Percentiles rank a stretch among this genome's conserved stretches.
phyloP scores from a whole-genome alignment of 257 asterid species.

The Nicotiana sylvestris region DNA sequence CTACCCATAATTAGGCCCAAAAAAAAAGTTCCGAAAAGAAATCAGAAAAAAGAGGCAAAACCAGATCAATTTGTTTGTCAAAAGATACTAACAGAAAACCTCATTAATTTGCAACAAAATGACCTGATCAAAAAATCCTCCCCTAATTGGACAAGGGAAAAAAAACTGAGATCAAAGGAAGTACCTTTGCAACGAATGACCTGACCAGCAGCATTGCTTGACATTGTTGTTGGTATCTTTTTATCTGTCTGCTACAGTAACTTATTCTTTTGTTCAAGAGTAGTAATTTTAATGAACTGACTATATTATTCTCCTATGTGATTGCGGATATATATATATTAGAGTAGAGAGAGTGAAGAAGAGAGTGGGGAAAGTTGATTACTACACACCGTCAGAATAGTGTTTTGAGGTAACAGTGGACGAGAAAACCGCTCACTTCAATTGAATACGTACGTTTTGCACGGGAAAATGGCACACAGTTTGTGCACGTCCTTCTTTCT shows the following conservation, averaged over 20 bases:
- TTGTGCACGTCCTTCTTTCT: background rate
- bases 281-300: too few relatives aligned
- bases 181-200: constrained; percentile 45
- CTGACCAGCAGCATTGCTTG: constrained; percentile 30
- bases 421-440: background rate
- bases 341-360: background rate
- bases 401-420: background rate
- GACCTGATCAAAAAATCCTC: background rate
- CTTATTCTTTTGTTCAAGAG: too few relatives aligned
- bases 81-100: background rate
- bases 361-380: background rate
- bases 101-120: background rate
- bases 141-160: too few relatives aligned
- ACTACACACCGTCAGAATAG: constrained; percentile 1
- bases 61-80: background rate
- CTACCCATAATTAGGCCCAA: too few relatives aligned
- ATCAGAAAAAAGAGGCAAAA: background rate
- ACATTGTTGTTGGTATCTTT: constrained; percentile 16
- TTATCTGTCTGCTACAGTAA: too few relatives aligned
- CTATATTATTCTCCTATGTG: background rate
- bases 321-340: background rate
- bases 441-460: background rate
- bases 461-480: background rate
- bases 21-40: too few relatives aligned
- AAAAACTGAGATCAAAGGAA: background rate